These are phyloP conservation scores for Rhodotorula sp. DNA, from an alignment of 1,284 basidiomycete species.

Conservation along the genomic window DNA sequence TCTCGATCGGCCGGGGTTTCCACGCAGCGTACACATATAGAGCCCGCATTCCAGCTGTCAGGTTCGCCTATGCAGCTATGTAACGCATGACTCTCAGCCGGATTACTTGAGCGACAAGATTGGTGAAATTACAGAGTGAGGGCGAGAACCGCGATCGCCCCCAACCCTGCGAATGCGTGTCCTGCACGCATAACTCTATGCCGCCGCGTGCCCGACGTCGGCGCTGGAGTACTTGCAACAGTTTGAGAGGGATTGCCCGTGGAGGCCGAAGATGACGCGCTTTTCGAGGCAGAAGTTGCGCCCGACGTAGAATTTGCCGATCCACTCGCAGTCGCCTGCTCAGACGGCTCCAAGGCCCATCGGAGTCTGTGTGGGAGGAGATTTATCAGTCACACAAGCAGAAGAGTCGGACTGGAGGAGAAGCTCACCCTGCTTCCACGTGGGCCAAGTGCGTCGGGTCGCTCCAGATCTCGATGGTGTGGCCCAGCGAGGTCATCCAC, in stretches of 20 bases:
- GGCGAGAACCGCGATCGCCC: not conserved
- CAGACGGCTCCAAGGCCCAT: constrained; percentile 14
- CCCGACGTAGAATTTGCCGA: not conserved
- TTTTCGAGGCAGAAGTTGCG: not conserved
- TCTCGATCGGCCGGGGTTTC: no score
- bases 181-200: not conserved
- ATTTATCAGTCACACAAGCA: not conserved
- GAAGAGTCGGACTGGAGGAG: not conserved
- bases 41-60: no score
- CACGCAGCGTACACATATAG: no score
- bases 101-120: not conserved
- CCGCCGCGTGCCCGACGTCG: not conserved
- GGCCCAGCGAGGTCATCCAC: constrained; percentile 33
- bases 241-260: not conserved
- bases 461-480: constrained; percentile 25
- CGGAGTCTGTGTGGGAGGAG: constrained; percentile 11
- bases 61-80: no score
- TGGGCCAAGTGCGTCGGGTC: constrained; percentile 26
- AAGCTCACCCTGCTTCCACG: constrained; percentile 29
- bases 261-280: not conserved
- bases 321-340: not conserved
- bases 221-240: not conserved
- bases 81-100: no score
- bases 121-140: not conserved
- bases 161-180: not conserved